Evolutionary conservation across 2,329 filamentous ascomycete genomes (phyloP).

Genomic region (Coniella lustricola): DNA sequence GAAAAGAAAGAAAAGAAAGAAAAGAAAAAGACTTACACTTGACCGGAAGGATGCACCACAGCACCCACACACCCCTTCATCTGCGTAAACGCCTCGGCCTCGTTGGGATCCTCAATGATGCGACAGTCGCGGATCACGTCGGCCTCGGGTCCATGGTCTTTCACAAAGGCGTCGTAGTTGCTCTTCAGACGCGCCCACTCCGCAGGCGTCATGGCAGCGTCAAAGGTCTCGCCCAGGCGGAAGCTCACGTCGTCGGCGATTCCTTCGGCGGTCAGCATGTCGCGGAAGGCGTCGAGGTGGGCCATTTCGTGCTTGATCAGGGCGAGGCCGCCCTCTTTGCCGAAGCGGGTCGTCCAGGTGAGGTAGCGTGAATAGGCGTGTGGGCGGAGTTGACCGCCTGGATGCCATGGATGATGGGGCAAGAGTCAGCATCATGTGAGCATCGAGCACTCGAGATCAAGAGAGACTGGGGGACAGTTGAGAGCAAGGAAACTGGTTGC

Average conservation of each 20-base stretch:
- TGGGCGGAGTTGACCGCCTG: constrained; percentile 18
- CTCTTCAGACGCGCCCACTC: constrained; percentile 23
- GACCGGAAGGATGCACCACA: constrained; percentile 22
- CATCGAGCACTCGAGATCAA: too few relatives aligned
- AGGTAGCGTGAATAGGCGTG: constrained; percentile 26
- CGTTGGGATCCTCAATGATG: constrained; percentile 17
- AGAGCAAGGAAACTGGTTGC: constrained; percentile 1
- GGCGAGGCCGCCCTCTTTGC: constrained; percentile 22
- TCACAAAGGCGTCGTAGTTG: constrained; percentile 22
- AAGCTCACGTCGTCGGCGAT: constrained; percentile 24
- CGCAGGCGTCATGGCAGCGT: constrained; percentile 26
- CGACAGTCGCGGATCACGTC: constrained; percentile 22
- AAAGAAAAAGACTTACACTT: constrained; percentile 10
- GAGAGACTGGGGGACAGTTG: too few relatives aligned
- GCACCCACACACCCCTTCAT: constrained; percentile 25
- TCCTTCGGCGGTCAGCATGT: constrained; percentile 14
- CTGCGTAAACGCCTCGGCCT: constrained; percentile 25
- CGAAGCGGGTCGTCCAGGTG: constrained; percentile 23
- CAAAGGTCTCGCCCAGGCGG: constrained; percentile 26
- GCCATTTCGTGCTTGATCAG: constrained; percentile 25
- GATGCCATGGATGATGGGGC: too few relatives aligned
- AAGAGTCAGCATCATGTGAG: too few relatives aligned
- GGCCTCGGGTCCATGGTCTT: constrained; percentile 22
- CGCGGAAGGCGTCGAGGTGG: constrained; percentile 20
- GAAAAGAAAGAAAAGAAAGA: too few relatives aligned